phyloP scores from a whole-genome alignment of 306 rosid genomes.

The Cicer chorassanicum region DNA sequence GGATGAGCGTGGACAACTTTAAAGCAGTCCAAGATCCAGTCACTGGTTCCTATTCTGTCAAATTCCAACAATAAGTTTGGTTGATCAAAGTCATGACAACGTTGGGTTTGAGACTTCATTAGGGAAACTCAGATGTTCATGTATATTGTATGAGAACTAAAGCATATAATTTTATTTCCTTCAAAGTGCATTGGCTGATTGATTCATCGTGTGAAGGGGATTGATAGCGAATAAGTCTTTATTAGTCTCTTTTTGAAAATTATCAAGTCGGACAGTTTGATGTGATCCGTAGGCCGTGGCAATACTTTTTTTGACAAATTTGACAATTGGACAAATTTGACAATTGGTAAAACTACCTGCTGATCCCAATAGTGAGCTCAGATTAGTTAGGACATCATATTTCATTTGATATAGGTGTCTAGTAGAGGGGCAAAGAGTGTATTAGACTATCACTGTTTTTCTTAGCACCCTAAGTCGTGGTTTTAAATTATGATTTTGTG shows the following conservation, averaged over 20 bases:
- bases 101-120: conserved; percentile 26
- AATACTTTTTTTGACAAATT: too few relatives aligned
- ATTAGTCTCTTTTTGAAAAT: conserved; percentile 4
- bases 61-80: conserved; percentile 66
- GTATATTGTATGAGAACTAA: conserved; percentile 19
- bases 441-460: too few relatives aligned
- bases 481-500: too few relatives aligned
- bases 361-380: too few relatives aligned
- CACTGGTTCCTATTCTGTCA: conserved; percentile 87
- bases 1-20: conserved; percentile 91
- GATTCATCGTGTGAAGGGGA: conserved; percentile 34
- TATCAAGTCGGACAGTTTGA: conserved; percentile 6
- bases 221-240: conserved; percentile 21
- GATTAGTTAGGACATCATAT: too few relatives aligned
- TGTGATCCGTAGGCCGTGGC: neutral
- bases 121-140: conserved; percentile 15
- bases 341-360: too few relatives aligned
- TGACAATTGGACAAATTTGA: too few relatives aligned
- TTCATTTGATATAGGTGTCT: too few relatives aligned
- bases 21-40: conserved; percentile 90
- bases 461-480: too few relatives aligned
- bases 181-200: conserved; percentile 22
- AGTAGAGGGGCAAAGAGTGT: too few relatives aligned
- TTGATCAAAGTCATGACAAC: conserved; percentile 27
- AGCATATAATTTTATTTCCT: conserved; percentile 20